phyloP scores from a whole-genome alignment of 2,329 filamentous ascomycete species.

The Colletotrichum sp. region DNA sequence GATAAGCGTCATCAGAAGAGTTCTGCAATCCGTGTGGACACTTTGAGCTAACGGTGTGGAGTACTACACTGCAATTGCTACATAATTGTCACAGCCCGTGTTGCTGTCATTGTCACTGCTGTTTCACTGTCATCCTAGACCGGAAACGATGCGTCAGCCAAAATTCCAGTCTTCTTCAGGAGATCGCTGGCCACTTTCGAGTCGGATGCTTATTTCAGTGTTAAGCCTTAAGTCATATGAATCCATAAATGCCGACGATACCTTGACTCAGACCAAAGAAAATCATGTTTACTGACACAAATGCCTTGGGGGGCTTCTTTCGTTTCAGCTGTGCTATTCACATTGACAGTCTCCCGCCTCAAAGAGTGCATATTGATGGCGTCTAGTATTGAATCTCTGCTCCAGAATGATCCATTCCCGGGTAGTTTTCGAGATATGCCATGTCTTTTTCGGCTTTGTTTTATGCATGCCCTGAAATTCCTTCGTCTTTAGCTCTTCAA shows the following conservation, averaged over 20 bases:
- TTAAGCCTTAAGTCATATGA: neutral
- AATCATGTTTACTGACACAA: neutral
- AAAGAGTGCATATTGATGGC: neutral
- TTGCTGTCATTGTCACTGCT: neutral
- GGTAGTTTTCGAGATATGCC: neutral
- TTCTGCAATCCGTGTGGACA: neutral
- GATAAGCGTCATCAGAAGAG: neutral
- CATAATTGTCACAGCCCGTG: too few relatives aligned
- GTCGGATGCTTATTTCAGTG: neutral
- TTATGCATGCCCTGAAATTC: neutral
- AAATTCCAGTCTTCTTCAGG: accelerated
- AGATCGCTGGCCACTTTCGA: neutral
- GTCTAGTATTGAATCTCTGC: neutral
- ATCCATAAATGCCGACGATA: neutral
- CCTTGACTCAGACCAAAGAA: neutral
- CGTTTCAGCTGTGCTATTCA: neutral
- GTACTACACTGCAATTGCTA: neutral
- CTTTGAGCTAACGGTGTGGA: neutral
- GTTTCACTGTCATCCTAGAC: neutral
- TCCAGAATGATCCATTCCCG: neutral
- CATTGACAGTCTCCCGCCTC: neutral
- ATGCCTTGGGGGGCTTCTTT: neutral
- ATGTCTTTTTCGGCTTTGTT: neutral
- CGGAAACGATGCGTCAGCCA: neutral
- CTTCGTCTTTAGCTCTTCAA: neutral